phyloP scores from a whole-genome alignment of 768 basidiomycete genomes.

The Suillus luteus region DNA sequence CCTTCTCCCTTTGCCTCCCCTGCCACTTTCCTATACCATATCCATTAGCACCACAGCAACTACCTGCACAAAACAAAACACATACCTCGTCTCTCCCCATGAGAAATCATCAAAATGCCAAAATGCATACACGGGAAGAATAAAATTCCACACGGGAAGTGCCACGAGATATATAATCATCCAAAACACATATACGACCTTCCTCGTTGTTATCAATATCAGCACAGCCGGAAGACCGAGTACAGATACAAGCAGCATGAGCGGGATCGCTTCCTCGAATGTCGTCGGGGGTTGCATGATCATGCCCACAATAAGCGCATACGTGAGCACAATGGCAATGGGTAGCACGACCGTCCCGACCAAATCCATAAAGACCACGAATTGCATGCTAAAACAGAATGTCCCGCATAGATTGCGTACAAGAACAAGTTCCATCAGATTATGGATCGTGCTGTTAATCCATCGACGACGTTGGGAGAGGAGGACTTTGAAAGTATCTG shows the following conservation, averaged over 20 bases:
- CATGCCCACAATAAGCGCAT: slow-evolving; percentile 81
- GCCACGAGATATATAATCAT: slow-evolving; percentile 94
- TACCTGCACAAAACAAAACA: slow-evolving; percentile 12
- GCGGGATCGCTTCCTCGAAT: slow-evolving; percentile 93
- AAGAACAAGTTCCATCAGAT: slow-evolving; percentile 97
- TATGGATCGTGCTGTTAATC: slow-evolving; percentile 99
- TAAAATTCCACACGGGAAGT: slow-evolving; percentile 94
- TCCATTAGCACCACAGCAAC: slow-evolving; percentile 16
- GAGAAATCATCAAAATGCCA: slow-evolving; percentile 99
- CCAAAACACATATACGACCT: slow-evolving; percentile 96
- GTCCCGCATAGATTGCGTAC: slow-evolving; percentile 98
- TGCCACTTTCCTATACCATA: slow-evolving; percentile 77
- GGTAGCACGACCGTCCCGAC: slow-evolving; percentile 91
- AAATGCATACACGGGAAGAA: slow-evolving; percentile 93
- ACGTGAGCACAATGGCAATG: slow-evolving; percentile 90
- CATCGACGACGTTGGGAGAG: slow-evolving; percentile 97
- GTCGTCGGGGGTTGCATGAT: slow-evolving; percentile 76
- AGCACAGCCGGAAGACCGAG: slow-evolving; percentile 91
- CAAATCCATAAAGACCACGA: slow-evolving; percentile 97
- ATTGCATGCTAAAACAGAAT: slow-evolving; percentile 99
- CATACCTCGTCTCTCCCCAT: slow-evolving; percentile 97
- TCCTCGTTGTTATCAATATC: slow-evolving; percentile 91
- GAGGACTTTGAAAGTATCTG: slow-evolving; percentile 90
- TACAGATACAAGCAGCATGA: slow-evolving; percentile 86
- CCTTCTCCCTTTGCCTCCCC: slow-evolving; percentile 83